A percentile compares a stretch with the other conserved stretches of the same genome.
phyloP scores from a whole-genome alignment of 139 green algal species.

The Gonium pectorale region DNA sequence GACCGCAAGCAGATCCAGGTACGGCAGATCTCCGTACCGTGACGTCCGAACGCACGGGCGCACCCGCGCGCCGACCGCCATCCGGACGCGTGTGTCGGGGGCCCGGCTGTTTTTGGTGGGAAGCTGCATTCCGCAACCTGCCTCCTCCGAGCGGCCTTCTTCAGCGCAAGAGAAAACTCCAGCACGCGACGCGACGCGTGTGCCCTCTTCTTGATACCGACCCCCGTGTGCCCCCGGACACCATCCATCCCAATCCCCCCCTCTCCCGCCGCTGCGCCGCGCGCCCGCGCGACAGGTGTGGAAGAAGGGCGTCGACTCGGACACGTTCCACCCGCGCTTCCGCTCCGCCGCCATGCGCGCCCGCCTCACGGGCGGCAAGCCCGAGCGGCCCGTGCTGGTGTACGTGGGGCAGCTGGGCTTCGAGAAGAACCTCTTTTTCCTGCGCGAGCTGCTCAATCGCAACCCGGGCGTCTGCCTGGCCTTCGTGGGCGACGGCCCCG shows the following conservation, averaged over 20 bases:
- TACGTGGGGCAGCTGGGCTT: conserved; percentile 94
- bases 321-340: conserved; percentile 77
- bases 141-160: no score
- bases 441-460: conserved; percentile 80
- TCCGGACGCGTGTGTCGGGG: no score
- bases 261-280: conserved; percentile 40
- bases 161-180: no score
- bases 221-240: no score
- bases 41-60: no score
- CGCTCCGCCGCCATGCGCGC: conserved; percentile 74
- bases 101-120: no score
- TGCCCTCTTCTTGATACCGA: no score
- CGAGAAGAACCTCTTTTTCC: conserved; percentile 86
- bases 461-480: conserved; percentile 80
- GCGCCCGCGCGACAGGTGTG: conserved; percentile 84
- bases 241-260: not conserved
- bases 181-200: no score
- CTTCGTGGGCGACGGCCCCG: conserved; percentile 95
- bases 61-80: no score
- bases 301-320: conserved; percentile 90
- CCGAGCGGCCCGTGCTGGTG: conserved; percentile 85
- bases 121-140: no score
- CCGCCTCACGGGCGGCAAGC: conserved; percentile 79
- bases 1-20: conserved; percentile 24
- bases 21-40: no score